Conservation (phyloP, 345 rosid species). For the Streptanthus diversifolius region DNA sequence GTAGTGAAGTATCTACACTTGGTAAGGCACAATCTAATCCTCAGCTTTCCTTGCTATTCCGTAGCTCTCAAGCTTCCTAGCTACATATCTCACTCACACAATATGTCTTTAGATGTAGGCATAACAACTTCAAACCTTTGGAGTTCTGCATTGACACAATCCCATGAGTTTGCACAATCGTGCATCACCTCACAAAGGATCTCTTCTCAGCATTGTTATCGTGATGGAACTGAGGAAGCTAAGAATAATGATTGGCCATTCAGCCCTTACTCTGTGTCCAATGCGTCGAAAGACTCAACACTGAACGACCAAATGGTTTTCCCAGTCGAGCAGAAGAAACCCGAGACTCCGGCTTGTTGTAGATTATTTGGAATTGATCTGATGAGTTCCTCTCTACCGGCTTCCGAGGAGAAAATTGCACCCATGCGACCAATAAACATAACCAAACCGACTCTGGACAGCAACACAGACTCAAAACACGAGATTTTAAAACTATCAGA, state of each 20-base stretch:
- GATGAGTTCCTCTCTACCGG: constrained; percentile 40
- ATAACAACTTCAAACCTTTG: constrained; percentile 54
- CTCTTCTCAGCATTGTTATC: constrained; percentile 45
- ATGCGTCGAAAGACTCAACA: constrained; percentile 37
- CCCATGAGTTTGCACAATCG: constrained; percentile 56
- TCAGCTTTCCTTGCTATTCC: not conserved
- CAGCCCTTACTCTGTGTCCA: constrained; percentile 37
- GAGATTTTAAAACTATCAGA: constrained; percentile 45
- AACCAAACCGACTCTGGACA: constrained; percentile 40
- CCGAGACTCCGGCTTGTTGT: constrained; percentile 44
- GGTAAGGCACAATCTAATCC: constrained; percentile 35
- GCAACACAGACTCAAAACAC: constrained; percentile 53
- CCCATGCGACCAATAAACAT: constrained; percentile 31
- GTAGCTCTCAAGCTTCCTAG: not conserved
- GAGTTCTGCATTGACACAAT: constrained; percentile 49
- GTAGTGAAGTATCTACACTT: constrained; percentile 42
- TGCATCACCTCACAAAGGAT: constrained; percentile 38
- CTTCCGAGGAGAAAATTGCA: constrained; percentile 40
- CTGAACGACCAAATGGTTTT: constrained; percentile 39
- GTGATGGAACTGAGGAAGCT: constrained; percentile 44
- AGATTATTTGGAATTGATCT: constrained; percentile 81
- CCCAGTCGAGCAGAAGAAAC: constrained; percentile 46
- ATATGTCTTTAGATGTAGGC: constrained; percentile 40
- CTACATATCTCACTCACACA: constrained; percentile 16
- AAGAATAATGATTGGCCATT: constrained; percentile 39